A percentile compares a stretch with the other conserved stretches of the same genome.
These are phyloP conservation scores for Angomonas deanei DNA, from an alignment of 208 protist genomes.

Conservation along the genomic window DNA sequence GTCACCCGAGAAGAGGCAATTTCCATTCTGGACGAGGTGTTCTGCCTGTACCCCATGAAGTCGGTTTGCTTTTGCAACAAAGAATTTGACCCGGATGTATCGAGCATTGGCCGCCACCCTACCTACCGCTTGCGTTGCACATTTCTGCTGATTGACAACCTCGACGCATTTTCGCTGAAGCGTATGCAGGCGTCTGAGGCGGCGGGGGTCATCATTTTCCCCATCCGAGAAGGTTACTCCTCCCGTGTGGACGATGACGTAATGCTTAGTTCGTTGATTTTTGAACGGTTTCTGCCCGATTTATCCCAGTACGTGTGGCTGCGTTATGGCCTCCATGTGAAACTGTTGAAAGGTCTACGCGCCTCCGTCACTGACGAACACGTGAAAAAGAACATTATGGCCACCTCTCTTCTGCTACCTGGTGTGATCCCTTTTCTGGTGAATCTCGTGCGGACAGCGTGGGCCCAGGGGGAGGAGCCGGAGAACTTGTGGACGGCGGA, in stretches of 20 bases:
- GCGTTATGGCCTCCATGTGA: constrained; percentile 71
- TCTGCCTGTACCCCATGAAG: constrained; percentile 80
- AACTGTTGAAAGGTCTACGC: constrained; percentile 52
- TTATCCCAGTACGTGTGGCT: constrained; percentile 82
- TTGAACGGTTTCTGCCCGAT: constrained; percentile 58
- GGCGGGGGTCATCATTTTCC: constrained; percentile 66
- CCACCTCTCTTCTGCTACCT: constrained; percentile 67
- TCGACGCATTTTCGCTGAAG: constrained; percentile 50
- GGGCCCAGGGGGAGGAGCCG: constrained; percentile 41
- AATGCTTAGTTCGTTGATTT: constrained; percentile 77
- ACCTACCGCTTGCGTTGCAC: constrained; percentile 69
- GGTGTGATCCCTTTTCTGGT: constrained; percentile 83
- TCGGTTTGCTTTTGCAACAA: constrained; percentile 84
- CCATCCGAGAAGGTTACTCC: constrained; percentile 57
- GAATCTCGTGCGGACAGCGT: constrained; percentile 74
- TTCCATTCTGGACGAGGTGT: constrained; percentile 81
- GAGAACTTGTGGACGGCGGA: constrained; percentile 40
- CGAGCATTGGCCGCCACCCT: constrained; percentile 68
- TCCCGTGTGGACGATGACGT: constrained; percentile 78
- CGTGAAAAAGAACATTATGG: constrained; percentile 83
- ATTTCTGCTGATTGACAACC: constrained; percentile 57
- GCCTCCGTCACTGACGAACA: constrained; percentile 70
- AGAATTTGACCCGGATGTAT: constrained; percentile 51
- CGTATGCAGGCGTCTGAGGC: constrained; percentile 67
- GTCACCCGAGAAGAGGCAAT: constrained; percentile 61